phyloP scores from a whole-genome alignment of 2,329 filamentous ascomycete genomes.

The Teratosphaeria destructans region DNA sequence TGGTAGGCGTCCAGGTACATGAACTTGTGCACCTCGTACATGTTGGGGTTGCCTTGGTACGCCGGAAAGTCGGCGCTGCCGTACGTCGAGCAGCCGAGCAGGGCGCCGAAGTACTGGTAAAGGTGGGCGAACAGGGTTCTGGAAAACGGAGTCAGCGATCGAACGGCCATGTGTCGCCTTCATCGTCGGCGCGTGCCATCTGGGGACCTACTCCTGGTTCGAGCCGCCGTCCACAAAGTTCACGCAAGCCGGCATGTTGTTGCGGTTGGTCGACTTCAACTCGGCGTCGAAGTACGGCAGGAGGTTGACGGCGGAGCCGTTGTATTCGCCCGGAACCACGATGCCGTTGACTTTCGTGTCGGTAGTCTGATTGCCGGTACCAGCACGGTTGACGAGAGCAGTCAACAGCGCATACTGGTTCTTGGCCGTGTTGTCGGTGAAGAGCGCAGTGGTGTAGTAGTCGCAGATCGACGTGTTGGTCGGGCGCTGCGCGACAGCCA shows the following conservation, averaged over 20 bases:
- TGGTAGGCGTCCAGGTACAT: constrained; percentile 46
- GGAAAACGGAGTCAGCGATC: constrained; percentile 1
- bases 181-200: not conserved
- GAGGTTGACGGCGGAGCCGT: constrained; percentile 46
- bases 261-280: constrained; percentile 44
- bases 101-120: constrained; percentile 50
- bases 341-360: constrained; percentile 46
- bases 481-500: constrained; percentile 2
- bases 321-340: constrained; percentile 39
- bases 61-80: constrained; percentile 40
- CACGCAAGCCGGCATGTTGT: constrained; percentile 38
- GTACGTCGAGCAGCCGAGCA: constrained; percentile 46
- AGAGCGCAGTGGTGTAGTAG: constrained; percentile 51
- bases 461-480: constrained; percentile 47
- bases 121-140: constrained; percentile 51
- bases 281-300: constrained; percentile 49
- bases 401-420: constrained; percentile 49
- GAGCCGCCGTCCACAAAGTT: constrained; percentile 55
- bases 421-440: constrained; percentile 48
- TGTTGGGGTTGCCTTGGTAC: constrained; percentile 38
- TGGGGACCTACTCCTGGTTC: not conserved
- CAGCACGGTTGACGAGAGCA: constrained; percentile 51
- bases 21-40: constrained; percentile 46
- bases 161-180: not conserved
- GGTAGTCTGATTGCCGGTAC: constrained; percentile 49